Base-by-base conservation (phyloP, 352 stramenopile species). In the Ophiocytium majus region DNA sequence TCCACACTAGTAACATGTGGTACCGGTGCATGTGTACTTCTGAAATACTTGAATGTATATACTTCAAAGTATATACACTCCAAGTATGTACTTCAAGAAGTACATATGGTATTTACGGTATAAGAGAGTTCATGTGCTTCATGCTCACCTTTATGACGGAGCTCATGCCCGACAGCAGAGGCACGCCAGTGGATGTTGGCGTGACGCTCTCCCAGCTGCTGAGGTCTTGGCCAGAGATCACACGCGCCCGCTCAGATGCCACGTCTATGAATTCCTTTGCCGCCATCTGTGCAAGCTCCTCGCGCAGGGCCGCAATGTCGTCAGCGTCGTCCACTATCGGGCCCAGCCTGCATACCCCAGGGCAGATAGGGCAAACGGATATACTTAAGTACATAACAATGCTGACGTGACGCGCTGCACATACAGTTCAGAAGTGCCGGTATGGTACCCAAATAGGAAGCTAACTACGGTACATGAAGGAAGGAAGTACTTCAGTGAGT, bases 141-240 rank as follows among this genome's bases (percentile, higher is more conserved):
- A n/a, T n/a, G n/a, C 43, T 14, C 43, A 78, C 66, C 66, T 78
- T 78, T 5, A 43, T 14, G 14, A 43, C 32, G 35, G 66, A 35
- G 66, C 35, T 43, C 66, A 78, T 78, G 32, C 66, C 66, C 5
- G 66, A 78, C 35, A 78, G 35, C 66, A 78, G 35, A 5, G 66
- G 66, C 32, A 78, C 66, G 35, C 35, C 32, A 5, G 66, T 78
- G 5, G 66, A 17, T 5, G 35, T 43, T 5, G 66, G 66, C 66
- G 66, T 78, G 14, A 78, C 14, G 35, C 14, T 78, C 17, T 43
- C 35, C 5, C 14, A 78, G 35, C 32, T 43, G 35, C 66, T 78
- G 32, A 78, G 5, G 66, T 78, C 66, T 78, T 78, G 5, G 14
- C 66, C 66, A 14, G 32, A 43, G 5, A 35, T 5, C 32, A 78